Conservation (phyloP, 768 basidiomycete genomes). For the Cyclocybe cylindracea region DNA sequence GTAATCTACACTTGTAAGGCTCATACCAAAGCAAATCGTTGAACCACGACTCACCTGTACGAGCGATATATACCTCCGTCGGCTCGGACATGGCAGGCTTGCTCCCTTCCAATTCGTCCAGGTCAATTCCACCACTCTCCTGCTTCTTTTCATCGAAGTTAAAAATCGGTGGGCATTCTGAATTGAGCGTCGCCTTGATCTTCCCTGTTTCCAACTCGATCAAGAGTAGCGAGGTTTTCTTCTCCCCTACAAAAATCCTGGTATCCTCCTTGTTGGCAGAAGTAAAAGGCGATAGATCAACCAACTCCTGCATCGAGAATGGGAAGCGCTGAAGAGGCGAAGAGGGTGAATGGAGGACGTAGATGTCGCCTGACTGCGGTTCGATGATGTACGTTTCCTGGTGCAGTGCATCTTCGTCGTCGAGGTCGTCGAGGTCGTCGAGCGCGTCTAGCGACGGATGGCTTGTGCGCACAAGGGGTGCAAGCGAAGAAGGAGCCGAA, state of each 20-base stretch:
- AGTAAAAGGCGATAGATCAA: constrained; percentile 87
- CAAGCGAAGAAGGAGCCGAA: constrained; percentile 54
- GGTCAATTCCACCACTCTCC: constrained; percentile 41
- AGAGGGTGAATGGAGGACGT: constrained; percentile 71
- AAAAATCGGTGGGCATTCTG: constrained; percentile 58
- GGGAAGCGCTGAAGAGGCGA: constrained; percentile 85
- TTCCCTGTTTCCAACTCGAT: constrained; percentile 80
- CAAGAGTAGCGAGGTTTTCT: constrained; percentile 80
- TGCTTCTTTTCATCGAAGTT: constrained; percentile 67
- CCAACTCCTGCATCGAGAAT: constrained; percentile 89
- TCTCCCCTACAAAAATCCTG: constrained; percentile 86
- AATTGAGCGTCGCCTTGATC: constrained; percentile 72
- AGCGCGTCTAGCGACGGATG: constrained; percentile 56
- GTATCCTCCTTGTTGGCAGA: constrained; percentile 59
- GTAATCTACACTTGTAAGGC: constrained; percentile 61
- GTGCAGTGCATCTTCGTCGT: constrained; percentile 47
- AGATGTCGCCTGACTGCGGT: constrained; percentile 93
- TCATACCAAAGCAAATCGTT: background rate
- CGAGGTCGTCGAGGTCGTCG: constrained; percentile 41
- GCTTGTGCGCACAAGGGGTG: constrained; percentile 73
- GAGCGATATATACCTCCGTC: constrained; percentile 51
- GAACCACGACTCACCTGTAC: constrained; percentile 41
- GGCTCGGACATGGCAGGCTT: constrained; percentile 34
- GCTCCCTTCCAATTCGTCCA: constrained; percentile 46
- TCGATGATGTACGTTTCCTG: constrained; percentile 92